Evolutionary conservation across 306 rosid genomes (phyloP), one percentile per base, ranked within the genome.

Genomic region (Gastrolobium villosum): DNA sequence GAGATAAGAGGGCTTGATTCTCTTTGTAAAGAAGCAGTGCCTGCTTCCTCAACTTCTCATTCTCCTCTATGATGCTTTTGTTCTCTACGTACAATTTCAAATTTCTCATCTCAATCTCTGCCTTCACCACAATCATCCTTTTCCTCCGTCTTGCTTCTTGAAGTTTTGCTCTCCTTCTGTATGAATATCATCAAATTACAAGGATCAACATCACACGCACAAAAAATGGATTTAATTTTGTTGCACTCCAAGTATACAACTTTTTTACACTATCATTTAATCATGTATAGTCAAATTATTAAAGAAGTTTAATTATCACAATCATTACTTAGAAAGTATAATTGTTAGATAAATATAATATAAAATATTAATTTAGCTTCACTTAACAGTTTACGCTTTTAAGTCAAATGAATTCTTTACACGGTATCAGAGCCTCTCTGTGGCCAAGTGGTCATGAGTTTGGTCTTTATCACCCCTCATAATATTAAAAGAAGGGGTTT

Each of bases 1-100:
- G 91, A 67, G 86, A 79, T 6, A 84, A 82, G 70, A 94, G 84
- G 54, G 83, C 83, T 13, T 88, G 91, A 61, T 94, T 91, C 87
- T 94, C 98, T 73, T 88, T 78, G 75, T 76, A 86, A 82, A 94
- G 97, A 77, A 90, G 89, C 81, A 91, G 15, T n/a, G 96, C 97
- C 76, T 80, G 85, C 82, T 87, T 85, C 65, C 90, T 91, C 75
- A 94, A 81, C 88, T 84, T 88, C 75, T 86, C 91, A 50, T 94
- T 94, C 87, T 90, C 94, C 59, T 90, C 90, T 41, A 89, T 86
- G 61, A 94, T 86, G 73, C 74, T 90, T 65, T 90, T 71, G 75
- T 94, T 94, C 84, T 85, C 88, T 88, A 86, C 80, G 57, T 78
- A 89, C 64, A 94, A 65, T 79, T 85, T 89, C 86, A 87, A 43